A percentile compares a stretch with the other conserved stretches of the same genome.
phyloP scores from a whole-genome alignment of 495 filamentous ascomycete species.

The Penicillium riverlandense region DNA sequence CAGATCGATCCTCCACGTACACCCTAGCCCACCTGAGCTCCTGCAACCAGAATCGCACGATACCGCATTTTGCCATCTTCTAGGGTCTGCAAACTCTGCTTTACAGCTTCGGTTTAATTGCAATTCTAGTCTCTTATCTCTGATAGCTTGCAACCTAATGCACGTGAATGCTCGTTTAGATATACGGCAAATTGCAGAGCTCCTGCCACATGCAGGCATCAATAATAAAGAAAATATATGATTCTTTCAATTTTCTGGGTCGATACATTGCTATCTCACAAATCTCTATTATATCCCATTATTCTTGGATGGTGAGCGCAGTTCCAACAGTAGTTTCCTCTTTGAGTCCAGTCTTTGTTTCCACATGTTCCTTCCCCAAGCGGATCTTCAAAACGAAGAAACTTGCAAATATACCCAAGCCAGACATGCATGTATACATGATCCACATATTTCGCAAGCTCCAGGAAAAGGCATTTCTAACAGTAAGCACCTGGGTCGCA shows the following conservation, averaged over 20 bases:
- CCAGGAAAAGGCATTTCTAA: slow-evolving; percentile 50
- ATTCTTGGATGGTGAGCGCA: not conserved
- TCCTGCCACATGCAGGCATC: too few relatives aligned
- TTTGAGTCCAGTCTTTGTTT: slow-evolving; percentile 46
- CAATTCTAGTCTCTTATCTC: slow-evolving; percentile 38
- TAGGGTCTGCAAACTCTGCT: slow-evolving; percentile 44
- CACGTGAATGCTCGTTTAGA: too few relatives aligned
- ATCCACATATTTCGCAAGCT: slow-evolving; percentile 59
- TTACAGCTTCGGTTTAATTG: slow-evolving; percentile 46
- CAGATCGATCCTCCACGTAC: too few relatives aligned
- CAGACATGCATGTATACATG: slow-evolving; percentile 47
- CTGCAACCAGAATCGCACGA: slow-evolving; percentile 41
- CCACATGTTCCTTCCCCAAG: slow-evolving; percentile 52
- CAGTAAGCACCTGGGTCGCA: slow-evolving; percentile 32
- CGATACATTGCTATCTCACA: too few relatives aligned
- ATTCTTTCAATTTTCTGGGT: too few relatives aligned
- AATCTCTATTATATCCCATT: too few relatives aligned
- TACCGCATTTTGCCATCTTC: slow-evolving; percentile 52
- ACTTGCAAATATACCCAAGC: slow-evolving; percentile 41
- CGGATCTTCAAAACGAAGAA: slow-evolving; percentile 44
- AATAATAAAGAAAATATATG: too few relatives aligned
- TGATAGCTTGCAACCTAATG: too few relatives aligned
- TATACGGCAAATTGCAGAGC: too few relatives aligned
- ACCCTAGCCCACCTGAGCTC: too few relatives aligned
- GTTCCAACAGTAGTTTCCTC: slow-evolving; percentile 7